Evolutionary conservation across 2,329 filamentous ascomycete species (phyloP).

Genomic region (Aspergillus alliaceus): DNA sequence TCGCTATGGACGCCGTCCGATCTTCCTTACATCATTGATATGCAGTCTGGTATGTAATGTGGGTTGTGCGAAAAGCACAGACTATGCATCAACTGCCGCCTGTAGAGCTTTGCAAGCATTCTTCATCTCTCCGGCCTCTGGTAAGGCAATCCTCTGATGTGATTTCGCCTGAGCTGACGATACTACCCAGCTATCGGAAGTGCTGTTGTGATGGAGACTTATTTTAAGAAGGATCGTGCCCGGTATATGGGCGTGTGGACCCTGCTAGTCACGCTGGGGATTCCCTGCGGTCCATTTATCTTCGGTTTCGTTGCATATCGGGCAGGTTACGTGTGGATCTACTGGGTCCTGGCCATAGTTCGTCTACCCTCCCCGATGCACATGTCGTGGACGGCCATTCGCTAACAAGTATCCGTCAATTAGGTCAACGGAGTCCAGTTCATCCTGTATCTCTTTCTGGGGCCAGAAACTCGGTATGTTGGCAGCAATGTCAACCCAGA

Average conservation of each 20-base stretch:
- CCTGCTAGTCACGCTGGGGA: conserved; percentile 51
- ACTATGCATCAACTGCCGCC: conserved; percentile 51
- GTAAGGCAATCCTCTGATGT: conserved; percentile 5
- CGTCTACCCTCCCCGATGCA: conserved; percentile 19
- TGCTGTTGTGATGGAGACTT: conserved; percentile 58
- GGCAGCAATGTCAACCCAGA: conserved; percentile 27
- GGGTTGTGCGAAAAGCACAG: conserved; percentile 53
- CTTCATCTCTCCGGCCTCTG: conserved; percentile 55
- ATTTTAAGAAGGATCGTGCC: conserved; percentile 56
- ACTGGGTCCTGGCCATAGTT: conserved; percentile 59
- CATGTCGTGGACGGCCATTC: neutral
- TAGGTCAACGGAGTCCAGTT: conserved; percentile 59
- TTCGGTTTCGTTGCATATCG: conserved; percentile 50
- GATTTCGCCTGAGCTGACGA: neutral
- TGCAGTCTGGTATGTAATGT: conserved; percentile 55
- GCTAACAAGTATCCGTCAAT: conserved; percentile 9
- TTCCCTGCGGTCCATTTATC: conserved; percentile 43
- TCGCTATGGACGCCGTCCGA: conserved; percentile 54
- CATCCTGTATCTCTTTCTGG: conserved; percentile 56
- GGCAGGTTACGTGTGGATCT: conserved; percentile 60
- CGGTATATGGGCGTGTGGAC: conserved; percentile 61
- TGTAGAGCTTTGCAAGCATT: conserved; percentile 56
- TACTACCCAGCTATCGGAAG: conserved; percentile 50
- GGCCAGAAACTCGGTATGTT: conserved; percentile 57
- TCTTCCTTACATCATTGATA: conserved; percentile 55